These are phyloP conservation scores for Sarocladium oryzae DNA, from an alignment of 2,329 filamentous ascomycete genomes.

Conservation along the genomic window DNA sequence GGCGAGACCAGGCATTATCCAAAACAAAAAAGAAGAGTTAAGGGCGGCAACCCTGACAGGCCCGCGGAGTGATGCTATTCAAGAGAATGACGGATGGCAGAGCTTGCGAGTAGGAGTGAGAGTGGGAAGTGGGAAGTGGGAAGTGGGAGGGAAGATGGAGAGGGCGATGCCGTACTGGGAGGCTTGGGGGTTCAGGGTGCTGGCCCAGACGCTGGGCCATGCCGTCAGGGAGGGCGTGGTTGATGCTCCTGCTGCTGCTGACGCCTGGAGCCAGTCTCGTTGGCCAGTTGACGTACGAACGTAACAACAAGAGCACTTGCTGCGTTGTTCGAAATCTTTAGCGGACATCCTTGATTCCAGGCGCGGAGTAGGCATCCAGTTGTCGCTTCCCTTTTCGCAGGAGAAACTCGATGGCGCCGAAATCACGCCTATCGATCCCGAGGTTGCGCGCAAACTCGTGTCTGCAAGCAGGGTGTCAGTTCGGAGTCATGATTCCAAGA, in stretches of 20 bases:
- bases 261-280: neutral
- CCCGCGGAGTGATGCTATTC: constrained; percentile 4
- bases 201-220: too few species aligned
- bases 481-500: neutral
- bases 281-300: neutral
- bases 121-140: neutral
- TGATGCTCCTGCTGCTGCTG: neutral
- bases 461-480: constrained; percentile 34
- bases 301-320: neutral
- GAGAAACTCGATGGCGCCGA: constrained; percentile 77
- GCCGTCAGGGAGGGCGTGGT: too few species aligned
- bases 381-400: constrained; percentile 76
- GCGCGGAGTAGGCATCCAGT: constrained; percentile 73
- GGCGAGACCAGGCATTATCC: constrained; percentile 3
- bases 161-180: too few species aligned
- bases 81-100: constrained; percentile 9
- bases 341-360: constrained; percentile 71
- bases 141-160: too few species aligned
- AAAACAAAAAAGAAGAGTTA: neutral
- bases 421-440: constrained; percentile 72
- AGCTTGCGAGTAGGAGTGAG: neutral
- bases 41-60: neutral
- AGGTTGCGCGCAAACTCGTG: constrained; percentile 70
- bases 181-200: too few species aligned
- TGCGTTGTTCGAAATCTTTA: constrained; percentile 17